Evolutionary conservation across 2,329 filamentous ascomycete species (phyloP).

Genomic region (Alternaria sp.): DNA sequence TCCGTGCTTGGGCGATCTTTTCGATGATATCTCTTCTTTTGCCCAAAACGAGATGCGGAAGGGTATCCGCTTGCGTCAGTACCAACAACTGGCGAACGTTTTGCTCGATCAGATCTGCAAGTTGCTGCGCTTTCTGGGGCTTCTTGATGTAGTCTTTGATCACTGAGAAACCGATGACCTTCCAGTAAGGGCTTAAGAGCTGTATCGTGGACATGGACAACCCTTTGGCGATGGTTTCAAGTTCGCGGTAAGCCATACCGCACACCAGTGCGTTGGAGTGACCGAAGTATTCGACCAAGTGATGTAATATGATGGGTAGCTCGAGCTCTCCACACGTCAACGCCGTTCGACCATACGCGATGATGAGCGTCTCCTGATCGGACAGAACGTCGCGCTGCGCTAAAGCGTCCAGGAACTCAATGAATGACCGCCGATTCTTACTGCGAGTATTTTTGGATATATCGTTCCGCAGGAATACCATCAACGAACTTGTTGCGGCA

Average conservation of each 20-base stretch:
- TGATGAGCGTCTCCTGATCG: conserved; percentile 81
- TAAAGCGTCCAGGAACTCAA: conserved; percentile 74
- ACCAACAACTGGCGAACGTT: conserved; percentile 76
- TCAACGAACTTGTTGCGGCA: conserved; percentile 73
- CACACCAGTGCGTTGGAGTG: conserved; percentile 80
- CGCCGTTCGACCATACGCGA: conserved; percentile 86
- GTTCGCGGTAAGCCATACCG: conserved; percentile 82
- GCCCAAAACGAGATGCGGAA: conserved; percentile 85
- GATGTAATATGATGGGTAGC: conserved; percentile 82
- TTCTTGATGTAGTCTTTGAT: conserved; percentile 80
- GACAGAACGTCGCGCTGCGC: conserved; percentile 71
- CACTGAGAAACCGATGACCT: conserved; percentile 78
- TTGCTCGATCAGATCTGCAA: conserved; percentile 82
- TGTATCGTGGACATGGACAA: conserved; percentile 67
- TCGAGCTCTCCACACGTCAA: conserved; percentile 78
- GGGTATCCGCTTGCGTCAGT: conserved; percentile 77
- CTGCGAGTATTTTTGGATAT: conserved; percentile 57
- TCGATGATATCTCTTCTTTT: conserved; percentile 79
- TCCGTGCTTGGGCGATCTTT: conserved; percentile 75
- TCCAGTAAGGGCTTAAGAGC: conserved; percentile 88
- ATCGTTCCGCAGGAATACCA: conserved; percentile 66
- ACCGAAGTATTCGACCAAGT: conserved; percentile 85
- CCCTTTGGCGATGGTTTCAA: conserved; percentile 73
- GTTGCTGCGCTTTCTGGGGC: conserved; percentile 80
- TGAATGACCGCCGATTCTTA: conserved; percentile 71